These are phyloP conservation scores for Rhodotorula sp. DNA, from an alignment of 1,284 basidiomycete species.

Conservation along the genomic window DNA sequence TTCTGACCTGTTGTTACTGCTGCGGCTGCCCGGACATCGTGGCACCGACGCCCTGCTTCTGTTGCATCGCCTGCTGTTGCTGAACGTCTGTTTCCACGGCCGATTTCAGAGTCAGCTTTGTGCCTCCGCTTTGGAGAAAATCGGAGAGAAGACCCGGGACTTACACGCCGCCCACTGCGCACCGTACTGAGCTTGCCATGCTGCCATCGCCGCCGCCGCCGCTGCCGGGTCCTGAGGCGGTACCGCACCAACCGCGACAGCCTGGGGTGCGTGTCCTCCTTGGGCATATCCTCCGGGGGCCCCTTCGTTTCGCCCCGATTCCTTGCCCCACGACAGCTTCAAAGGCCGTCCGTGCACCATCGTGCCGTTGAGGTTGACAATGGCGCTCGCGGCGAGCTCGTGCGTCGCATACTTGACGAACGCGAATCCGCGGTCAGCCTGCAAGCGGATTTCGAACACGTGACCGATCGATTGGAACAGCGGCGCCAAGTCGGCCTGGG, in stretches of 20 bases:
- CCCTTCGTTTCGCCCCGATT: slow-evolving; percentile 49
- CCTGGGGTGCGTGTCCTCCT: background rate
- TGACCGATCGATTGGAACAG: slow-evolving; percentile 97
- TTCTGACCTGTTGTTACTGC: too few relatives aligned
- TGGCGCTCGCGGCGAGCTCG: slow-evolving; percentile 95
- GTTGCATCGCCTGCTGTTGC: slow-evolving; percentile 28
- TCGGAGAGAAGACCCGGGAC: background rate
- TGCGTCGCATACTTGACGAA: slow-evolving; percentile 98
- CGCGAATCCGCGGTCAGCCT: slow-evolving; percentile 94
- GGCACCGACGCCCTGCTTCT: background rate
- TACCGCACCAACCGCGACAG: background rate
- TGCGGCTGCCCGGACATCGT: background rate
- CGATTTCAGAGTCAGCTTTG: background rate
- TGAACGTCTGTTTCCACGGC: slow-evolving; percentile 12
- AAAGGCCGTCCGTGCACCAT: slow-evolving; percentile 93
- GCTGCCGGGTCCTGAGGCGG: slow-evolving; percentile 26
- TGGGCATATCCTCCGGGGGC: background rate
- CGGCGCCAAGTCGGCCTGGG: slow-evolving; percentile 91
- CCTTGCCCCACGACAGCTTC: slow-evolving; percentile 98
- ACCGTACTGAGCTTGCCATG: slow-evolving; percentile 41
- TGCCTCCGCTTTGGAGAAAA: too few relatives aligned
- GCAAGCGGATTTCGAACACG: slow-evolving; percentile 96
- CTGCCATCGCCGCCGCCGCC: slow-evolving; percentile 27
- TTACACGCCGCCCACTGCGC: slow-evolving; percentile 36
- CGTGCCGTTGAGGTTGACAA: slow-evolving; percentile 89